A percentile compares a stretch with the other conserved stretches of the same genome.
Conservation (phyloP, 176 grass and related monocot species). For the Cenchrus fungigraminus region DNA sequence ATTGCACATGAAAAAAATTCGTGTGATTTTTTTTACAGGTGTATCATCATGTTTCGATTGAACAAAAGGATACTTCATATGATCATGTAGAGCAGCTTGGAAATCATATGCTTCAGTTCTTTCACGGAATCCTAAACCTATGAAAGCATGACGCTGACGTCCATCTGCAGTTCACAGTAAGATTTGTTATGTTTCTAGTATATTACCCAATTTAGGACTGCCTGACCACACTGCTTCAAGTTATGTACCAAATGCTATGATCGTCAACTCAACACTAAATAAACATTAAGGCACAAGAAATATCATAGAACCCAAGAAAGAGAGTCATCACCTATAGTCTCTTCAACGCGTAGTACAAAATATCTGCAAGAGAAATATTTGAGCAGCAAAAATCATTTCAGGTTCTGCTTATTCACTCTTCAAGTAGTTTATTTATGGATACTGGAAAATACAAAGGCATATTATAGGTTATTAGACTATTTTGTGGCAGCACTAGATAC, state of each 20-base stretch:
- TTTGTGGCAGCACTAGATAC: constrained; percentile 27
- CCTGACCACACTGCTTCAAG: constrained; percentile 8
- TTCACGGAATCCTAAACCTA: constrained; percentile 97
- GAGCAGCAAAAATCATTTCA: constrained; percentile 36
- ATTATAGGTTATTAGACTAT: background rate
- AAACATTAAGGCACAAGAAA: constrained; percentile 9
- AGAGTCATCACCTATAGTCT: constrained; percentile 82
- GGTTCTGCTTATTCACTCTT: constrained; percentile 27
- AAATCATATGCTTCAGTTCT: constrained; percentile 98
- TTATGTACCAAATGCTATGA: constrained; percentile 33
- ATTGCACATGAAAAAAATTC: constrained; percentile 13
- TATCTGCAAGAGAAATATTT: constrained; percentile 62
- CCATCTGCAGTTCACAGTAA: constrained; percentile 62
- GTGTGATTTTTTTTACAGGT: background rate
- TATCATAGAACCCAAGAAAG: background rate
- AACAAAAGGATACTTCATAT: constrained; percentile 91
- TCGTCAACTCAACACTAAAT: constrained; percentile 8
- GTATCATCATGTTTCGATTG: constrained; percentile 34
- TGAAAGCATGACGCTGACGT: constrained; percentile 88
- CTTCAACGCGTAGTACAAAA: constrained; percentile 91
- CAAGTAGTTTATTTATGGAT: background rate
- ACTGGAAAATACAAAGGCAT: constrained; percentile 3
- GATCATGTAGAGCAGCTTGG: constrained; percentile 98
- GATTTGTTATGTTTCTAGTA: constrained; percentile 23
- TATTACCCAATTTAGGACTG: background rate